Base-by-base conservation (phyloP, 495 filamentous ascomycete species). In the Penicillium verhagenii region DNA sequence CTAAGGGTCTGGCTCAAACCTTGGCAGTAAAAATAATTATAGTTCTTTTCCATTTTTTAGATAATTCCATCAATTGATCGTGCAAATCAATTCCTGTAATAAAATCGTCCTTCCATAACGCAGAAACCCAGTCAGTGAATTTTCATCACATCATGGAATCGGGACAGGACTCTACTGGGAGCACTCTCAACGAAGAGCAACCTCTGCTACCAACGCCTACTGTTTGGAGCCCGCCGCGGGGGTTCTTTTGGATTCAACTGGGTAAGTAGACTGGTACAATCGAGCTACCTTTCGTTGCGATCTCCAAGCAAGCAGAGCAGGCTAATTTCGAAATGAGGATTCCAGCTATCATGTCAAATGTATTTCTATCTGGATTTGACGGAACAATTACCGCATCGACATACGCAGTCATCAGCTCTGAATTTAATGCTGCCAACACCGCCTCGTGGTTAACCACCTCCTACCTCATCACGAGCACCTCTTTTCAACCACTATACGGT, bases 371-470 rank as follows among this genome's bases (percentile, higher is more conserved):
- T 26, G 85, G 82, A 7, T 86, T 86, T 56, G 84, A 87, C 56
- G 79, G 82, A 11, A 88, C 83, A 18, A 86, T 86, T 61, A 86
- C 83, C 1, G 83, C 83, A 0, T 79, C 83, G 9, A 86, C 83
- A 4, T 86, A 86, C 49, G 82, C 82, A 7, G 71, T 86, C 14
- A 88, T 88, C 61, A 82, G 79, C 58, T 89, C 86, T 25, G 84
- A 88, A 54, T 89, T 89, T 68, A 76, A 82, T 37, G 80, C 78
- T n/a, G 72, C 87, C 14, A 77, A 76, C 7, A 77, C 80, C 31
- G 82, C 82, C 2, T 83, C 75, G 46, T 90, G 86, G 86, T 60
- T 90, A 16, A 82, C 86, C 8, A 86, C 84, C 13, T 82, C 81
- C 33, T 89, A 86, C 58, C 66, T 80, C 0, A 77, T 90, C 20